phyloP scores from a whole-genome alignment of 108 stramenopile genomes.

The Mayamaea pseudoterrestris region DNA sequence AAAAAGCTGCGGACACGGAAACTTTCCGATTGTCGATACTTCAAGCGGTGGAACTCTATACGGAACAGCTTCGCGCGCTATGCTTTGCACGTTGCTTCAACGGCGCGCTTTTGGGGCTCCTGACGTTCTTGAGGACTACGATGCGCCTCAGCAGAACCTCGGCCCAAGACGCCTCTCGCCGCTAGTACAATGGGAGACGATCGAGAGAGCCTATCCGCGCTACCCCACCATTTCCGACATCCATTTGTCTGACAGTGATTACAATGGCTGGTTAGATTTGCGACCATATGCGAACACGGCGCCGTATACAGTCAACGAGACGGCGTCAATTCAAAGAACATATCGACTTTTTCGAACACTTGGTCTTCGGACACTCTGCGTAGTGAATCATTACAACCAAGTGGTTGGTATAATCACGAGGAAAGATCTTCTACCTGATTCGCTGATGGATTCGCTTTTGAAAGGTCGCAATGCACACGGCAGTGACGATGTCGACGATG shows the following conservation, averaged over 20 bases:
- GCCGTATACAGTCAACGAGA: slow-evolving; percentile 89
- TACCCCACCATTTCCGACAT: slow-evolving; percentile 87
- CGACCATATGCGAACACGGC: slow-evolving; percentile 95
- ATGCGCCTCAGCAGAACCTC: slow-evolving; percentile 27
- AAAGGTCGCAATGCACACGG: slow-evolving; percentile 72
- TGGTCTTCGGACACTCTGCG: slow-evolving; percentile 89
- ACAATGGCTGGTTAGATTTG: slow-evolving; percentile 88
- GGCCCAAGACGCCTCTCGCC: slow-evolving; percentile 74
- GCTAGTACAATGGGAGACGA: slow-evolving; percentile 87
- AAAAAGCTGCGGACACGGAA: slow-evolving; percentile 59
- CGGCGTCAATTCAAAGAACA: slow-evolving; percentile 85
- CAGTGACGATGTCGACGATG: too few relatives aligned
- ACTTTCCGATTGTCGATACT: slow-evolving; percentile 92
- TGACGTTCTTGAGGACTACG: slow-evolving; percentile 46
- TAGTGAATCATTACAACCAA: slow-evolving; percentile 87
- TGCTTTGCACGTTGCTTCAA: slow-evolving; percentile 80
- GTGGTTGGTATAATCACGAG: slow-evolving; percentile 84
- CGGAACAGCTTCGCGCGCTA: slow-evolving; percentile 79
- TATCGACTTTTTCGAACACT: slow-evolving; percentile 94
- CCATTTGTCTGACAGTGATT: slow-evolving; percentile 58
- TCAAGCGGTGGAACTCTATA: slow-evolving; percentile 76
- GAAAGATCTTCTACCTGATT: slow-evolving; percentile 67
- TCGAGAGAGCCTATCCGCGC: slow-evolving; percentile 87
- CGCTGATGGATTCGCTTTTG: slow-evolving; percentile 61
- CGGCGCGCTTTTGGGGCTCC: slow-evolving; percentile 81